A percentile compares a stretch with the other conserved stretches of the same genome.
These are phyloP conservation scores for Achaetomium macrosporum DNA, from an alignment of 2,329 filamentous ascomycete species.

Conservation along the genomic window DNA sequence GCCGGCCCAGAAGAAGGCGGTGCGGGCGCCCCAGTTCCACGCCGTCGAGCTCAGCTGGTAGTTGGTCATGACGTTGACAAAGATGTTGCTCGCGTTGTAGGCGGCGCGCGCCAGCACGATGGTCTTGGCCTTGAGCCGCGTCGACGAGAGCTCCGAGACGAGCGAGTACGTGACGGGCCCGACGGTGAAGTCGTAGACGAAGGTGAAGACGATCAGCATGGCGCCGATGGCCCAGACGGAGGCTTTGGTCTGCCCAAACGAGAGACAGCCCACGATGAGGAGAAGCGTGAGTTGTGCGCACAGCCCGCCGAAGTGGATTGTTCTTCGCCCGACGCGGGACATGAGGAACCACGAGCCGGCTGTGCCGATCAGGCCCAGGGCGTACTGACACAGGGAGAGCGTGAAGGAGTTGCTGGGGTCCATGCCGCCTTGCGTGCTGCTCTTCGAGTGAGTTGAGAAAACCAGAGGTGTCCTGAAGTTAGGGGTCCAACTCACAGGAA, in stretches of 20 bases:
- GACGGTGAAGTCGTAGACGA: slow-evolving; percentile 25
- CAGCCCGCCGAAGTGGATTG: slow-evolving; percentile 41
- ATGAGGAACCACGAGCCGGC: slow-evolving; percentile 40
- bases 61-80: slow-evolving; percentile 28
- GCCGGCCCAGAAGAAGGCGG: slow-evolving; percentile 33
- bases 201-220: slow-evolving; percentile 21
- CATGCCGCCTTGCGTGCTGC: slow-evolving; percentile 19
- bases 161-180: slow-evolving; percentile 26
- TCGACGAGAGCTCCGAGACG: slow-evolving; percentile 25
- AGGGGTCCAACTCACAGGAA: slow-evolving; percentile 29
- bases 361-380: slow-evolving; percentile 39
- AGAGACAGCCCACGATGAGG: slow-evolving; percentile 37
- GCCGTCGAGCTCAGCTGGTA: slow-evolving; percentile 26
- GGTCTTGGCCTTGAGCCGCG: slow-evolving; percentile 39
- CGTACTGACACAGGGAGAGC: slow-evolving; percentile 18
- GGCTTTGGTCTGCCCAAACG: slow-evolving; percentile 10
- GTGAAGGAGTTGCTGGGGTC: slow-evolving; percentile 18
- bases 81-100: slow-evolving; percentile 32
- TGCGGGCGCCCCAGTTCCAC: slow-evolving; percentile 35
- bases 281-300: slow-evolving; percentile 35
- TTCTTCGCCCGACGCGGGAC: slow-evolving; percentile 37
- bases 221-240: slow-evolving; percentile 23
- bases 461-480: no score
- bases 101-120: slow-evolving; percentile 31
- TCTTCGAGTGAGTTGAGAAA: slow-evolving; percentile 5